Conservation (phyloP, 176 grass and related monocot genomes). For the Oryza coarctata region DNA sequence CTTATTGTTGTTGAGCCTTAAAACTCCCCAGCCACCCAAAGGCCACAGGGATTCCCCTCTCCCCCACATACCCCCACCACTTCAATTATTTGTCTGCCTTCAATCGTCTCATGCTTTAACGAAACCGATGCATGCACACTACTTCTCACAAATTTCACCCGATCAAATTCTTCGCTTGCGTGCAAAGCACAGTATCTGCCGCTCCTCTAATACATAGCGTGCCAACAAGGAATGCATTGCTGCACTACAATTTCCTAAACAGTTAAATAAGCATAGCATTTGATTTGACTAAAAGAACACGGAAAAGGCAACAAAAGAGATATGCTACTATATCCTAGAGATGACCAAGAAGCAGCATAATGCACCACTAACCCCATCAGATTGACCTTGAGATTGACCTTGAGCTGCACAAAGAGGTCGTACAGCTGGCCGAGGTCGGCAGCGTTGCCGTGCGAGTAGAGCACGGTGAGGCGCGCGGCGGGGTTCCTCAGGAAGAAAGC, state of each 20-base stretch:
- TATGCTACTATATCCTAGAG: background rate
- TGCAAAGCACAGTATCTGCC: background rate
- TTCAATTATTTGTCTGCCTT: background rate
- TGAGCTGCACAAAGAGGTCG: constrained; percentile 99
- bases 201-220: background rate
- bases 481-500: constrained; percentile 94
- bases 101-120: background rate
- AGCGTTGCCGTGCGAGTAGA: constrained; percentile 99
- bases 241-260: background rate
- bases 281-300: constrained; percentile 11
- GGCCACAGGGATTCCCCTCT: background rate
- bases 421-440: constrained; percentile 97
- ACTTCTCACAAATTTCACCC: background rate
- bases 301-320: constrained; percentile 6
- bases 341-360: constrained; percentile 16
- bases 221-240: background rate
- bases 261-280: background rate
- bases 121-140: constrained; percentile 23
- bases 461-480: constrained; percentile 76
- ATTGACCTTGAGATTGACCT: constrained; percentile 99
- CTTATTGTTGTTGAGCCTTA: background rate
- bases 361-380: constrained; percentile 90
- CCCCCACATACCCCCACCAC: background rate
- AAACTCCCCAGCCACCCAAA: background rate
- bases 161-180: constrained; percentile 3